phyloP scores from a whole-genome alignment of 495 filamentous ascomycete species.

The Wilcoxina mikolae region DNA sequence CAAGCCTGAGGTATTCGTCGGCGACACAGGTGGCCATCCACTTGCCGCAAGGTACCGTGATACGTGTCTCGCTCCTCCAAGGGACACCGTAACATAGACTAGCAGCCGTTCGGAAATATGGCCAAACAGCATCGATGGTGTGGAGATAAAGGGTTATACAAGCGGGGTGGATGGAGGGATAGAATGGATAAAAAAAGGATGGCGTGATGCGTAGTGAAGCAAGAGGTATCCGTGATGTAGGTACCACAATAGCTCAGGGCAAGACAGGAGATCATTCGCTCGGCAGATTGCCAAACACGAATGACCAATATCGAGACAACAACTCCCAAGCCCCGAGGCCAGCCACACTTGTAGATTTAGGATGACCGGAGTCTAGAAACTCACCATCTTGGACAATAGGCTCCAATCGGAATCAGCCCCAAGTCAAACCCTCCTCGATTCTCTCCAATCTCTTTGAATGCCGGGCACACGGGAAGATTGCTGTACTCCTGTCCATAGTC shows the following conservation, averaged over 20 bases:
- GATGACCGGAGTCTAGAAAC: not conserved
- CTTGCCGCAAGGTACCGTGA: not conserved
- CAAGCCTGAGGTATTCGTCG: not conserved
- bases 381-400: slow-evolving; percentile 60
- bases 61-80: too few relatives aligned
- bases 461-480: slow-evolving; percentile 62
- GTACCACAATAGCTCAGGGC: too few relatives aligned
- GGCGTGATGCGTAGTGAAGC: too few relatives aligned
- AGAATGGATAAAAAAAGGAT: too few relatives aligned
- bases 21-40: not conserved
- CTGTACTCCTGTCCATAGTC: slow-evolving; percentile 57
- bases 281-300: not conserved
- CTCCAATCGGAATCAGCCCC: slow-evolving; percentile 87
- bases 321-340: too few relatives aligned
- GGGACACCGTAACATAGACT: too few relatives aligned
- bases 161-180: not conserved
- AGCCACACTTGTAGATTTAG: too few relatives aligned
- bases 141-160: not conserved
- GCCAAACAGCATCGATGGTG: not conserved
- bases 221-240: too few relatives aligned
- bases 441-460: slow-evolving; percentile 74
- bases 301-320: not conserved
- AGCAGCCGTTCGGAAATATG: not conserved
- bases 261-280: not conserved
- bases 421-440: slow-evolving; percentile 80